phyloP scores from a whole-genome alignment of 2,329 filamentous ascomycete genomes.

The Anthostomella pinea region DNA sequence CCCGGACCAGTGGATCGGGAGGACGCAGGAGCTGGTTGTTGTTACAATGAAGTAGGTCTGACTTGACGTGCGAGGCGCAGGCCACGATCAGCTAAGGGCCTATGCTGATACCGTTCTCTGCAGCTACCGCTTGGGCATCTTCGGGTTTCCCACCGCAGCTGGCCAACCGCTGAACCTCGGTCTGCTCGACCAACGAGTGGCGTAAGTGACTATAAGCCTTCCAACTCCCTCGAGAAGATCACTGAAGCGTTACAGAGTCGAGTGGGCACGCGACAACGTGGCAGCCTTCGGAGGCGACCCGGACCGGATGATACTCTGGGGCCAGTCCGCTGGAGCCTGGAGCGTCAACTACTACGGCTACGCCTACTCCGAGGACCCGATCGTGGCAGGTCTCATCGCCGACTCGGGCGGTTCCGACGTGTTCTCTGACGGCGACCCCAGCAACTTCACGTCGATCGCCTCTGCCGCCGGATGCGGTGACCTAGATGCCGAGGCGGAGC shows the following conservation, averaged over 20 bases:
- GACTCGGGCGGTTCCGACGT: constrained; percentile 35
- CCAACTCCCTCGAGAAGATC: too few species aligned
- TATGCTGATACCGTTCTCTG: too few species aligned
- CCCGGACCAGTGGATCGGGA: constrained; percentile 28
- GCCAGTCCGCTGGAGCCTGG: background rate
- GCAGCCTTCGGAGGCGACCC: background rate
- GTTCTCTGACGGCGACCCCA: constrained; percentile 33
- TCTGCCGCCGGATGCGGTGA: constrained; percentile 21
- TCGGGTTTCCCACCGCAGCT: constrained; percentile 10
- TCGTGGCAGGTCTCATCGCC: constrained; percentile 35
- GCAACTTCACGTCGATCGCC: constrained; percentile 26
- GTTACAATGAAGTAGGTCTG: constrained; percentile 37
- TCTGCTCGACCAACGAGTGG: background rate
- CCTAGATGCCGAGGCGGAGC: constrained; percentile 17
- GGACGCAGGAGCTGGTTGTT: constrained; percentile 31
- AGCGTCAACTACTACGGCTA: constrained; percentile 2
- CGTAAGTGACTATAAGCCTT: too few species aligned
- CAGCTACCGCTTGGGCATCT: constrained; percentile 25
- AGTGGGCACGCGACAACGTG: background rate
- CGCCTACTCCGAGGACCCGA: constrained; percentile 22
- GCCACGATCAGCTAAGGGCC: too few species aligned
- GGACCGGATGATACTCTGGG: background rate
- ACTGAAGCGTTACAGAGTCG: too few species aligned
- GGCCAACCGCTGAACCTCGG: background rate
- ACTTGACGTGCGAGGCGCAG: too few species aligned